Base-by-base conservation (phyloP, 306 rosid genomes). In the Lithocarpus polystachyus region DNA sequence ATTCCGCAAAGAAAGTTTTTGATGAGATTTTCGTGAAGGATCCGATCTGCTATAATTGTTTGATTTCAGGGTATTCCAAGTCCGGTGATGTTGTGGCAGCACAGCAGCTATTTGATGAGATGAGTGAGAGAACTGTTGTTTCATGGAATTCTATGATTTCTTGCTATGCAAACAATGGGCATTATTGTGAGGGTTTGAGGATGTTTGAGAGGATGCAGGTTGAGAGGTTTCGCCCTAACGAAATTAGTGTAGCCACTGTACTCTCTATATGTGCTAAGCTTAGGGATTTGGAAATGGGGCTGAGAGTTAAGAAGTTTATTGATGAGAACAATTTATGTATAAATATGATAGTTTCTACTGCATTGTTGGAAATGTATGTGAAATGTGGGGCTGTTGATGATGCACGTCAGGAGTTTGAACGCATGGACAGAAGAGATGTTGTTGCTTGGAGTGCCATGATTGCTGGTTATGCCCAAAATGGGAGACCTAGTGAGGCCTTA, bases 381-480 rank as follows among this genome's bases (percentile, higher is more conserved):
- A 62, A 62, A 62, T 62, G 69, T 62, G 69, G 69, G 5, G 69
- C 43, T 26, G 40, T 62, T 28, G 69, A 62, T 28, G 69, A 62
- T 62, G 69, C 69, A 62, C 69, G 12, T 14, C 69, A 14, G 19
- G 69, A 62, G 69, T 62, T 62, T 62, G 20, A 62, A 4, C 1
- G 22, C 69, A 62, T 62, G 69, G 40, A 62, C 10, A 62, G 69
- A 62, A 62, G n/a, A 62, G 69, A 62, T 62, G 69, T 59, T 20
- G 65, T 59, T n/a, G 65, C 69, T 14, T 62, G 69, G 69, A 28
- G 69, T 62, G 69, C 69, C 40, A 62, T 62, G 69, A 5, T 62
- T 62, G 69, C 69, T 28, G 69, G 69, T 62, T 62, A 62, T 28
- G 69, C 69, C 69, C 69, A 62, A 62, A 62, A 62, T 28, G 40